Evolutionary conservation across 768 basidiomycete species (phyloP), one percentile per base, ranked within the genome.

Genomic region (Amanita brunnescens): DNA sequence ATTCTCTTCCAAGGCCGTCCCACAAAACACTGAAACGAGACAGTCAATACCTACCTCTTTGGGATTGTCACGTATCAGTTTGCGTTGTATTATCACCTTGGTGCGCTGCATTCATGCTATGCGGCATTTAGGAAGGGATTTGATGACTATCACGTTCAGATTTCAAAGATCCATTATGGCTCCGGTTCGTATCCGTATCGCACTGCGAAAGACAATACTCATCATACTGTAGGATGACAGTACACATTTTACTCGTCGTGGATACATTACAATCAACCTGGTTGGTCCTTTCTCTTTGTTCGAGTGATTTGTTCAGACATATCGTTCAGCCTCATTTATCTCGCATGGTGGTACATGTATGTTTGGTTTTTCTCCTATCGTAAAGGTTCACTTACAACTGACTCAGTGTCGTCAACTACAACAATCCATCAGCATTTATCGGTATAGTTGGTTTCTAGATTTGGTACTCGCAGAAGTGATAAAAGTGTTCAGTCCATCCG

Each of bases 21-120:
- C 0, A 24, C n/a, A 29, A 14, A n/a, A 26, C 8, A 5, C 8
- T 44, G 14, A 44, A 16, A 29, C n/a, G 29, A n/a, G 42, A 8
- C 14, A 53, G 52, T 53, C 35, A 53, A 53, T n/a, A 53, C 52
- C 2, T 47, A 32, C 41, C 45, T 53, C n/a, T 53, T 47, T 20
- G 52, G 52, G 8, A 24, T 53, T 26, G 52, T 53, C 38, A 53
- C 52, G 12, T 26, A 41, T n/a, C 52, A 53, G 16, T 53, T 53
- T 41, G 34, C 35, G 8, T 41, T 45, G 4, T 53, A 53, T 33
- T 53, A 53, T 41, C 21, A 18, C 6, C 16, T 38, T 41, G 30
- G 52, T 53, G 16, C 14, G 30, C 24, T 7, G 5, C 12, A 20
- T 21, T 5, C 2, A 23, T 14, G 10, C 24, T 38, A 6, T 40